These are phyloP conservation scores for Thermomucor indicae-seudaticae DNA, from an alignment of 371 early-diverging fungal species.

Conservation along the genomic window DNA sequence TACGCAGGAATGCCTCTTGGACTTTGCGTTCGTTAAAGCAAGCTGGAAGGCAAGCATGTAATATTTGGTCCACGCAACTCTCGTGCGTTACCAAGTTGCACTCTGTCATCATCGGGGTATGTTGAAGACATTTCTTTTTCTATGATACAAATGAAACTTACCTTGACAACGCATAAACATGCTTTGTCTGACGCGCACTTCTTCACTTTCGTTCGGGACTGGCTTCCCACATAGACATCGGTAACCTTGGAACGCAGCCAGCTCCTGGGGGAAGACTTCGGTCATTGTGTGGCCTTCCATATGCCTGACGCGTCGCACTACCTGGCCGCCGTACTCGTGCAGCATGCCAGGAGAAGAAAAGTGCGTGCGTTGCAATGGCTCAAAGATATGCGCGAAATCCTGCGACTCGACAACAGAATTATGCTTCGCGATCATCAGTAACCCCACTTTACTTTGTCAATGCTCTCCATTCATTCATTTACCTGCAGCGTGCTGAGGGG, in stretches of 20 bases:
- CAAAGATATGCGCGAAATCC: too few species aligned
- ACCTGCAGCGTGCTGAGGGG: too few species aligned
- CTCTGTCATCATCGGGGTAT: constrained; percentile 12
- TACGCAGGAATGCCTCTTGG: constrained; percentile 64
- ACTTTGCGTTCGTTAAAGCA: constrained; percentile 72
- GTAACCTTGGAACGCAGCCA: constrained; percentile 28
- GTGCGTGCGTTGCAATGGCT: too few species aligned
- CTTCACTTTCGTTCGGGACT: constrained; percentile 14
- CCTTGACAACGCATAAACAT: constrained; percentile 45
- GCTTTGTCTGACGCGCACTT: constrained; percentile 7
- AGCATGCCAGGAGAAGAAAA: too few species aligned
- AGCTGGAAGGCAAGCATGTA: constrained; percentile 55
- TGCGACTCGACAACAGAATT: too few species aligned
- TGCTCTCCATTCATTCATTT: too few species aligned
- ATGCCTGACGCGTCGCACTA: constrained; percentile 29
- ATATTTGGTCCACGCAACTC: constrained; percentile 47
- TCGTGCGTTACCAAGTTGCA: constrained; percentile 60
- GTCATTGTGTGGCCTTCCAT: constrained; percentile 46
- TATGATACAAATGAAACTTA: constrained; percentile 1
- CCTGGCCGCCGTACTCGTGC: constrained; percentile 9
- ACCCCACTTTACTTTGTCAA: too few species aligned
- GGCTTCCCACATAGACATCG: constrained; percentile 43
- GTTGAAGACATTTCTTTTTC: background rate
- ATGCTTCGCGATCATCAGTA: too few species aligned
- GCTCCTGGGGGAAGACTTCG: constrained; percentile 32